Conservation (phyloP, 2,329 filamentous ascomycete species). For the Tetracladium maxilliforme region DNA sequence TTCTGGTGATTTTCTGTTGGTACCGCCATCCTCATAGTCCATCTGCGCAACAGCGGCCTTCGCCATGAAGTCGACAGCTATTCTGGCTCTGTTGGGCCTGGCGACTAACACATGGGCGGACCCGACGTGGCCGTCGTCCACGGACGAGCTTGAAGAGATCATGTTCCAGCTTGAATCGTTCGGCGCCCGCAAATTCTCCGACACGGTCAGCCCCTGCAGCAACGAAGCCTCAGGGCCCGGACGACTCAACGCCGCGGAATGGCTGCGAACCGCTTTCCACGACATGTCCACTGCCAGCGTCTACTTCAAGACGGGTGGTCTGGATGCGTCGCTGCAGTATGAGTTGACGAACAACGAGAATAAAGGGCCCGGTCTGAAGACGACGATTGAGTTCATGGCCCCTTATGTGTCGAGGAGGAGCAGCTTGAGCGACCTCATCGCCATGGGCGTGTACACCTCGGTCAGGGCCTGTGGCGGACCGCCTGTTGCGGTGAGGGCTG, state of each 20-base stretch:
- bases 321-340: conserved; percentile 46
- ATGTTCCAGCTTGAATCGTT: conserved; percentile 44
- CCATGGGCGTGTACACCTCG: conserved; percentile 40
- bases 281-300: conserved; percentile 42
- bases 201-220: conserved; percentile 39
- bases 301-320: conserved; percentile 30
- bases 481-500: conserved; percentile 33
- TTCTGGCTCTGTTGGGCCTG: conserved; percentile 20
- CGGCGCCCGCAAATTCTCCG: conserved; percentile 36
- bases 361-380: conserved; percentile 35
- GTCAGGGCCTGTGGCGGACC: conserved; percentile 45
- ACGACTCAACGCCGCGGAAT: conserved; percentile 43
- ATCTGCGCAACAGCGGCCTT: too few relatives aligned
- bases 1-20: too few relatives aligned
- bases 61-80: conserved; percentile 16
- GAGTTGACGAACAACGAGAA: conserved; percentile 41
- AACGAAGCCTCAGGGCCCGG: conserved; percentile 36
- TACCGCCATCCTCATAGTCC: too few relatives aligned
- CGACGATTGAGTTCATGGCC: conserved; percentile 36
- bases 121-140: conserved; percentile 43
- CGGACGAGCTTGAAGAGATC: conserved; percentile 49
- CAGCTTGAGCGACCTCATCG: conserved; percentile 41
- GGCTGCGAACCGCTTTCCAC: conserved; percentile 46
- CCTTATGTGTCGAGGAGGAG: conserved; percentile 34
- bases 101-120: conserved; percentile 22